Base-by-base conservation (phyloP, 2,329 filamentous ascomycete species). In the Penicillium expansum region DNA sequence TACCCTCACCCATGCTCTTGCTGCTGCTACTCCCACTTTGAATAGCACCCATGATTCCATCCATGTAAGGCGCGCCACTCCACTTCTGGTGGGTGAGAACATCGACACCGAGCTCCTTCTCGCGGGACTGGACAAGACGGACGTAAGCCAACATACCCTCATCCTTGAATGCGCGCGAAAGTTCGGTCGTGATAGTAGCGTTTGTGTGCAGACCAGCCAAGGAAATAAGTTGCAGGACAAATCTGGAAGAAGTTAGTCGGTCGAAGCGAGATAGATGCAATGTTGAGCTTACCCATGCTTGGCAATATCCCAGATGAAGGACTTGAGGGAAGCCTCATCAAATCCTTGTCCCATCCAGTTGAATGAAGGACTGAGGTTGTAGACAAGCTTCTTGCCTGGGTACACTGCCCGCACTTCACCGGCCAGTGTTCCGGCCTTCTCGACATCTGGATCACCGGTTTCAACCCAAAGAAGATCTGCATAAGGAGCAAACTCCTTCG, bases 341-440 rank as follows among this genome's bases (percentile, higher is more conserved):
- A 97, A 99, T 30, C 93, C 94, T 72, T 97, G 92, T 11, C 86
- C 86, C 86, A 95, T 94, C 94, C 94, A 99, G 81, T 99, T 97
- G 83, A 99, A 99, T 9, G 91, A 96, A 1, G 94, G 94, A 5
- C 88, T 92, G 1, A 99, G 83, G 78, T 99, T 99, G 79, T 99
- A 99, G 0, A 97, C 93, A 24, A 99, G 83, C 35, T 90, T 89
- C 83, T 97, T 97, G 59, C 85, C 86, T 0, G 92, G 91, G 67
- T 85, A 80, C 4, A 77, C 79, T 0, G 79, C 76, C 53, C 89
- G 86, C 59, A 99, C 94, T 44, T 91, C 84, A 11, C 83, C 82
- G 13, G 90, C 90, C 50, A 99, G 91, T 49, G 82, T 80, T 4
- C 83, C 80, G 0, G 91, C 91, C 33, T 95, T 90, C 49, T 84